Evolutionary conservation across 192 early-diverging fungal genomes (phyloP), one percentile per base, ranked within the genome.

Genomic region (Coemansia sp.): DNA sequence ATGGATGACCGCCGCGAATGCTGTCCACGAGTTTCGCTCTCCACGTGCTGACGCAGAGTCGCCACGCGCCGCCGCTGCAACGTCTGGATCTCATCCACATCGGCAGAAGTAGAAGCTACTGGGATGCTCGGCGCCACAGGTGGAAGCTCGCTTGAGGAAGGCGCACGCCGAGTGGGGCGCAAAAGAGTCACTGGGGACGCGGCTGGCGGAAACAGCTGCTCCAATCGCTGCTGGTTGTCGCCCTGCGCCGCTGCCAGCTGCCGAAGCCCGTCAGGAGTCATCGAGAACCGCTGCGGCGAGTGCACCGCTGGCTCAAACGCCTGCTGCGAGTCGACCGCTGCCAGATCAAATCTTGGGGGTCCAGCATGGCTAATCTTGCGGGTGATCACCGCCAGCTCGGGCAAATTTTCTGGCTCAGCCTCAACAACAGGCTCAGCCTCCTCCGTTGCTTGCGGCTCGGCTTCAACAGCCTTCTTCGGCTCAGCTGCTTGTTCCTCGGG

Each of bases 11-110:
- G 68, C 25, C 77, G 72, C 63, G 72, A 80, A 55, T 80, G 77
- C 38, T 38, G 25, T 55, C 58, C 61, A 57, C 60, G 34, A 8
- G 33, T 49, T 17, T n/a, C 48, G 36, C 49, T 50, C 40, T 71
- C 77, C 3, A 57, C 66, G 63, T 69, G 72, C 66, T 72, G 66
- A 5, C 77, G 64, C 54, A 80, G 72, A n/a, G 78, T 75, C 3
- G 78, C 78, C 33, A 80, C 68, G 14, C 78, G 78, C 36, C 78
- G 78, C 48, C 78, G 78, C 69, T 72, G 77, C 72, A 71, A 72
- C 10, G 57, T 61, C 5, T 76, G 71, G 5, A 68, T 67, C 48
- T 78, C 64, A 29, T 58, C 64, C 17, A 55, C 49, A 50, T 48
- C 67, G 36, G 56, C 55, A 56, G 36, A 16, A 33, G 38, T 29